Base-by-base conservation (phyloP, 257 asterid genomes). In the Sherardia arvensis region DNA sequence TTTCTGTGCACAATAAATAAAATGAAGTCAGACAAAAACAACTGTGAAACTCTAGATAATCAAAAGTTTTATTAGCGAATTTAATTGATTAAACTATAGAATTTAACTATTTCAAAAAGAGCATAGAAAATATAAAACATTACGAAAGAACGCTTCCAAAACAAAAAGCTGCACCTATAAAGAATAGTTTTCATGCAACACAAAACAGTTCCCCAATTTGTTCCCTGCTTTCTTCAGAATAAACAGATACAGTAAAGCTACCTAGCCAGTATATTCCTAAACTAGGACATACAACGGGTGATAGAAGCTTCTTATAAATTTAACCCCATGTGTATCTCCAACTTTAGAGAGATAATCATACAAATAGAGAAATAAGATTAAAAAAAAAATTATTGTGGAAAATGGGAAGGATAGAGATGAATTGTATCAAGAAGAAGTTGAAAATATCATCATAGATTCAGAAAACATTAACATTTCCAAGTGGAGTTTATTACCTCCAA, bases 1-100 rank as follows among this genome's bases (percentile, higher is more conserved):
- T 84, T 89, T 79, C 99, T 92, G 88, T 64, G 48, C 49, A 73
- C 8, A 54, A 43, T 61, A 14, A 15, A 2, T 1, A 62, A 30
- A 38, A 53, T 18, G 28, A 53, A 40, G 34, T 43, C 34, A 34
- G 55, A 38, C 23, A 61, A 8, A 61, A 43, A 43, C 51, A 18
- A 26, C 21, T n/a, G 29, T 59, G 49, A 63, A 45, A 27, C 1
- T 29, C 25, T n/a, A 17, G 2, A 7, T 3, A 45, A 45, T 15
- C 23, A 17, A 8, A 47, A 20, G 25, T 18, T 17, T 45, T 36
- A 40, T 43, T 10, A 62, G 27, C 56, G 23, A 62, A 62, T 43
- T 5, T 45, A 47, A 45, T 2, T 8, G 36, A 62, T 25, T 21
- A 9, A 45, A 20, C 17, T 58, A 28, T 1, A 40, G 55, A 20